A percentile compares a stretch with the other conserved stretches of the same genome.
Conservation (phyloP, 768 basidiomycete species). For the Suillus paluster region DNA sequence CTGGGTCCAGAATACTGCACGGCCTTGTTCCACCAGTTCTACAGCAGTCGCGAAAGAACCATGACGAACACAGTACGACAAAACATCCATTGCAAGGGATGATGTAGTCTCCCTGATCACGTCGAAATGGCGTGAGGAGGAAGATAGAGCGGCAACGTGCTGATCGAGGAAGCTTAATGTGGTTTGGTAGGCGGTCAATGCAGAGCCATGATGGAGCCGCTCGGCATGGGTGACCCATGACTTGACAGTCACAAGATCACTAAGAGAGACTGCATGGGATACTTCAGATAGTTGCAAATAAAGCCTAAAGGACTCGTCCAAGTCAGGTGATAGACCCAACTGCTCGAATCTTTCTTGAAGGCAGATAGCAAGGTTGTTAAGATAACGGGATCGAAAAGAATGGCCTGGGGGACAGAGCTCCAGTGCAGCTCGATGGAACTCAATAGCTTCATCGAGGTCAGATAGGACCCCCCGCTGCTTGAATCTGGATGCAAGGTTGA, state of each 20-base stretch:
- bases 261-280: slow-evolving; percentile 3
- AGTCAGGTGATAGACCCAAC: not conserved
- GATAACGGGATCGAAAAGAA: not conserved
- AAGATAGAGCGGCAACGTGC: slow-evolving; percentile 9
- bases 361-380: not conserved
- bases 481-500: slow-evolving; percentile 13
- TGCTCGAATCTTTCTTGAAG: too few relatives aligned
- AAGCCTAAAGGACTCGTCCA: not conserved
- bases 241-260: slow-evolving; percentile 16
- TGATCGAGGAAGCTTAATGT: slow-evolving; percentile 29
- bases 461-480: slow-evolving; percentile 6
- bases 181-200: slow-evolving; percentile 31
- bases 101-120: not conserved
- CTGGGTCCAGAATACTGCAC: slow-evolving; percentile 3
- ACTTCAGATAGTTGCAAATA: slow-evolving; percentile 1
- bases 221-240: slow-evolving; percentile 16
- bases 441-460: slow-evolving; percentile 17
- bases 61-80: not conserved
- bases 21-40: slow-evolving; percentile 1
- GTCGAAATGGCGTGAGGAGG: slow-evolving; percentile 1
- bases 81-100: not conserved
- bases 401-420: not conserved
- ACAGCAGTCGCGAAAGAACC: not conserved
- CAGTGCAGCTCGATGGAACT: too few relatives aligned
- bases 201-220: slow-evolving; percentile 24